Base-by-base conservation (phyloP, 352 stramenopile species). In the Phytopythium litorale region DNA sequence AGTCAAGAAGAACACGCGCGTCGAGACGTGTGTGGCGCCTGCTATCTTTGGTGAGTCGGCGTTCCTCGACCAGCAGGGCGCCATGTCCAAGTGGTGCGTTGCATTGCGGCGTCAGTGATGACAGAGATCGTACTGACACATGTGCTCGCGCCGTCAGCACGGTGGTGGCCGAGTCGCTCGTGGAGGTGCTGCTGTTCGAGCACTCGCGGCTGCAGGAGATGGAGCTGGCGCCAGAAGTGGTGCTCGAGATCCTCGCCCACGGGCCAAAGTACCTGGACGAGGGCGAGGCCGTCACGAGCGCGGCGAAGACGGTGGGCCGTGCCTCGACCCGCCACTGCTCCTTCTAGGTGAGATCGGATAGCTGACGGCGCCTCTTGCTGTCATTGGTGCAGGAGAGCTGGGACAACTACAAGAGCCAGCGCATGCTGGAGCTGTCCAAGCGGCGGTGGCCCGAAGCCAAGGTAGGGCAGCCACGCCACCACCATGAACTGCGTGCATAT, bases 181-280 rank as follows among this genome's bases (percentile, higher is more conserved):
- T 89, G 23, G 82, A 91, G 60, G 79, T 89, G 55, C 65, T 91
- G 25, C 61, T 89, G 3, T 87, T 91, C 43, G 75, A 89, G 42
- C 80, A 91, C 50, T 73, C 83, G 67, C 78, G 78, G 16, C 66
- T 91, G n/a, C 82, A 91, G 59, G 82, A 91, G 57, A 91, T 91
- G 80, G 78, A 87, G 60, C 58, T 91, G 0, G 58, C 74, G 50
- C 57, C 77, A 0, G 78, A 91, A n/a, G 71, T 87, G 16, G 58
- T 89, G 54, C 71, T 72, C 18, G 76, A 88, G 51, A 74, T 91
- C 28, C 67, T 84, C 19, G 68, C 76, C 28, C 60, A 68, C 37
- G 77, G 69, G 4, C 77, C 82, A 0, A 83, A 89, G 57, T 89
- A 85, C 38, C 61, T 87, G 37, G 76, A 81, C 51, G 76, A 88